Conservation (phyloP, 2,329 filamentous ascomycete genomes). For the Fusarium falciforme region DNA sequence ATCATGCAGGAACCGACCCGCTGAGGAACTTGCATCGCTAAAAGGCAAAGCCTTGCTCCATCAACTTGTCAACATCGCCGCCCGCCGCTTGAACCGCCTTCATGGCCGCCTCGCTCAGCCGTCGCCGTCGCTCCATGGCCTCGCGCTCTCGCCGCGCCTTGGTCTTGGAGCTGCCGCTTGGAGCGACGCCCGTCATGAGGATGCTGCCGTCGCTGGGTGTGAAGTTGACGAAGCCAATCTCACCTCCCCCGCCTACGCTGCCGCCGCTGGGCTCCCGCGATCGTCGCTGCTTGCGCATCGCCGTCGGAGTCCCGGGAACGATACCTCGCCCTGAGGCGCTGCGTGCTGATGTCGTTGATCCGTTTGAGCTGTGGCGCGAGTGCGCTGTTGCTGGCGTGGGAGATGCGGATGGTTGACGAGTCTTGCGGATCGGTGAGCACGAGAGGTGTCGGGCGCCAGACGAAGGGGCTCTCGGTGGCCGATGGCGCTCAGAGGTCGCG, state of each 20-base stretch:
- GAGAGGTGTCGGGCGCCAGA: slow-evolving; percentile 63
- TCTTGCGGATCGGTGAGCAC: slow-evolving; percentile 56
- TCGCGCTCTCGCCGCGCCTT: slow-evolving; percentile 93
- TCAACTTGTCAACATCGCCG: slow-evolving; percentile 69
- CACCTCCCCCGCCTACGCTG: slow-evolving; percentile 42
- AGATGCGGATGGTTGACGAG: slow-evolving; percentile 53
- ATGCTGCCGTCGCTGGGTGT: slow-evolving; percentile 82
- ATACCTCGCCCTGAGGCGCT: slow-evolving; percentile 51
- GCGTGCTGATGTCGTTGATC: slow-evolving; percentile 50
- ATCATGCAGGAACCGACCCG: slow-evolving; percentile 17
- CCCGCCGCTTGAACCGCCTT: slow-evolving; percentile 77
- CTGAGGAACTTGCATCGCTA: slow-evolving; percentile 32
- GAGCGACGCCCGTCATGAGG: slow-evolving; percentile 90
- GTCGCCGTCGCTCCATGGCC: slow-evolving; percentile 78
- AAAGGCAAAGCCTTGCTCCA: slow-evolving; percentile 62
- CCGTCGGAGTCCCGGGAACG: slow-evolving; percentile 54
- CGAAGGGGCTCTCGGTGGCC: slow-evolving; percentile 65
- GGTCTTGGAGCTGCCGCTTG: slow-evolving; percentile 91
- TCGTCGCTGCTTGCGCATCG: slow-evolving; percentile 54
- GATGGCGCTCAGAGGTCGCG: slow-evolving; percentile 51
- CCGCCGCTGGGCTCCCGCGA: slow-evolving; percentile 51
- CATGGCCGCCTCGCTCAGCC: slow-evolving; percentile 75
- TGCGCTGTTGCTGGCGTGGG: slow-evolving; percentile 52
- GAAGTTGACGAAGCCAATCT: slow-evolving; percentile 85
- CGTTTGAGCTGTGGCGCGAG: slow-evolving; percentile 55